phyloP scores from a whole-genome alignment of 2,329 filamentous ascomycete genomes.

The Sclerotinia nivalis region DNA sequence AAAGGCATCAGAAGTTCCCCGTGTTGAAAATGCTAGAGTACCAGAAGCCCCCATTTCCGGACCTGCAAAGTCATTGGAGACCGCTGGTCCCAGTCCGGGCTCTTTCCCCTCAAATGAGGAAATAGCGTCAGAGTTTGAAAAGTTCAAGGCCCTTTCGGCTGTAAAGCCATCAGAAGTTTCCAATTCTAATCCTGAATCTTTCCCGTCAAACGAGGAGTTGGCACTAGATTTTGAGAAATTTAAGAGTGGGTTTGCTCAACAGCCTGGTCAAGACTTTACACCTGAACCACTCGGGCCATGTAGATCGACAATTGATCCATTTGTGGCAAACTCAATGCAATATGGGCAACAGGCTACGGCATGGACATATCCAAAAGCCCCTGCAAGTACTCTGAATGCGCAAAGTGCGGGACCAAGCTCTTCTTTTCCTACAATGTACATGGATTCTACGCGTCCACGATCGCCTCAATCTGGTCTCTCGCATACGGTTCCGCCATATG shows the following conservation, averaged over 20 bases:
- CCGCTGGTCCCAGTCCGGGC: background rate
- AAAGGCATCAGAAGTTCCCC: background rate
- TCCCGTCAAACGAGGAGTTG: slow-evolving; percentile 7
- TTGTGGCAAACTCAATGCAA: background rate
- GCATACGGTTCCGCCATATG: background rate
- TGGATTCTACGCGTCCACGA: background rate
- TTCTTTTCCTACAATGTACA: background rate
- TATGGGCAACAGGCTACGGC: background rate
- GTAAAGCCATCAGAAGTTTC: background rate
- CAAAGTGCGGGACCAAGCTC: background rate
- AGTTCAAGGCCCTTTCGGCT: background rate
- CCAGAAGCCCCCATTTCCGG: background rate
- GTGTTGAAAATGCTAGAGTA: background rate
- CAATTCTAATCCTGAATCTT: background rate
- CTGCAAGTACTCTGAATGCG: background rate
- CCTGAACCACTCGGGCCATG: background rate
- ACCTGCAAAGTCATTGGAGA: background rate
- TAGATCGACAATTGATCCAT: background rate
- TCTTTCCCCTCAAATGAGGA: slow-evolving; percentile 7
- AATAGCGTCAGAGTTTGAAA: slow-evolving; percentile 7
- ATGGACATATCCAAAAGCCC: background rate
- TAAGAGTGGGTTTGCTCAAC: background rate
- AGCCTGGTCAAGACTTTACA: background rate
- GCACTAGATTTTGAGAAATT: slow-evolving; percentile 17
- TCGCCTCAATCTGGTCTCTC: background rate